Evolutionary conservation across 257 asterid genomes (phyloP).

Genomic region (Galeopsis tetrahit): DNA sequence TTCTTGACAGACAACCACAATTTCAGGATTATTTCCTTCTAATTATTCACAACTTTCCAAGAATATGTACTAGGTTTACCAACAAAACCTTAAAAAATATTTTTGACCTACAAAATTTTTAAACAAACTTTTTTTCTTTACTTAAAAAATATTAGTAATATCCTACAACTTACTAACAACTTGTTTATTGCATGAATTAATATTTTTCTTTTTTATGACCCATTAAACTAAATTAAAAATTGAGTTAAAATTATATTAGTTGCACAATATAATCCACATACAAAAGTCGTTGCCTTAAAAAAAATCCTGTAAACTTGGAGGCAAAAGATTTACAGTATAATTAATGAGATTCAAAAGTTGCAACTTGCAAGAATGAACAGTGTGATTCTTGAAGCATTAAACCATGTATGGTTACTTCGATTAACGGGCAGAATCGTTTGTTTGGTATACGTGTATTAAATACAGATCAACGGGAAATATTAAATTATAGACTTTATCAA

Average conservation of each 20-base stretch:
- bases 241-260: not conserved
- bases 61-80: not conserved
- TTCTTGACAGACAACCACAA: not conserved
- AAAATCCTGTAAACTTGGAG: not conserved
- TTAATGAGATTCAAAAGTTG: not conserved
- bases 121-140: not conserved
- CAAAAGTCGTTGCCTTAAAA: not conserved
- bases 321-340: not conserved
- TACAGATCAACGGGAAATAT: no score
- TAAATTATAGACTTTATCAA: no score
- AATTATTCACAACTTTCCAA: constrained; percentile 3
- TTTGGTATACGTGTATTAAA: no score
- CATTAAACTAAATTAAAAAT: no score
- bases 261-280: no score
- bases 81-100: not conserved
- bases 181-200: no score
- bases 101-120: not conserved
- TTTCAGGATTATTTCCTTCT: constrained; percentile 9
- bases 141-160: no score
- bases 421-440: not conserved
- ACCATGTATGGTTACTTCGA: not conserved
- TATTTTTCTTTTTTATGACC: not conserved
- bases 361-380: constrained; percentile 11
- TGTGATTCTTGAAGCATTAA: not conserved
- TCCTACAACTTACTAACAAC: no score